phyloP scores from a whole-genome alignment of 2,329 filamentous ascomycete species.

The Hirsutella minnesotensis region DNA sequence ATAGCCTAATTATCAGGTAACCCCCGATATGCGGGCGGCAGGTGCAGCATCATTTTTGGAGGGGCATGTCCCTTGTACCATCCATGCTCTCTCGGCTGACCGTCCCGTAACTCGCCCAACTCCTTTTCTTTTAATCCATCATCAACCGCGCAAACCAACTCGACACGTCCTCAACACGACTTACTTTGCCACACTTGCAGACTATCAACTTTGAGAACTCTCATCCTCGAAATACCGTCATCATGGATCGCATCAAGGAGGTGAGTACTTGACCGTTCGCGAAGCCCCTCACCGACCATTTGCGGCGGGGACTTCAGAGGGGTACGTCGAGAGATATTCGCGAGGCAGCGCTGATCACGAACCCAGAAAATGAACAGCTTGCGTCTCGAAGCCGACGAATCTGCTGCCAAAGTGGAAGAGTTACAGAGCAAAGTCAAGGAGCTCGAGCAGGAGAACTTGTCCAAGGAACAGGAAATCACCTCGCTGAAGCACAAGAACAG shows the following conservation, averaged over 20 bases:
- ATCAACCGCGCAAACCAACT: slow-evolving; percentile 15
- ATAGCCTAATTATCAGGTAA: too few species aligned
- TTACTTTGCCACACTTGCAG: not conserved
- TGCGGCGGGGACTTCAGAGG: not conserved
- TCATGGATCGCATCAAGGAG: slow-evolving; percentile 85
- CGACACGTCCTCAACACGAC: slow-evolving; percentile 19
- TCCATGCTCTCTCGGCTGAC: too few species aligned
- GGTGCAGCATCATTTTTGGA: slow-evolving; percentile 11
- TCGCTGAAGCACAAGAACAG: slow-evolving; percentile 93
- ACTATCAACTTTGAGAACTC: not conserved
- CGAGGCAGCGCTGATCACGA: not conserved
- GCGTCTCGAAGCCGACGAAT: slow-evolving; percentile 86
- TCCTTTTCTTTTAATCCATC: slow-evolving; percentile 15
- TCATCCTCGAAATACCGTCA: slow-evolving; percentile 15
- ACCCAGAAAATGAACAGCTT: slow-evolving; percentile 85
- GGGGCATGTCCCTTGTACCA: slow-evolving; percentile 15
- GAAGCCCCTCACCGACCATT: slow-evolving; percentile 9
- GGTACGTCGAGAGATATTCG: not conserved
- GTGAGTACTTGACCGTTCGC: slow-evolving; percentile 47
- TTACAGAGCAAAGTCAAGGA: slow-evolving; percentile 76
- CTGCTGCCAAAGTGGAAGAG: slow-evolving; percentile 72
- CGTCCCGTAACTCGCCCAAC: slow-evolving; percentile 11
- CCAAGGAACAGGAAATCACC: slow-evolving; percentile 97
- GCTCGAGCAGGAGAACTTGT: slow-evolving; percentile 87
- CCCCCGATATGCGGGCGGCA: too few species aligned